These are phyloP conservation scores for Aegle marmelos DNA, from an alignment of 345 rosid genomes.

Conservation along the genomic window DNA sequence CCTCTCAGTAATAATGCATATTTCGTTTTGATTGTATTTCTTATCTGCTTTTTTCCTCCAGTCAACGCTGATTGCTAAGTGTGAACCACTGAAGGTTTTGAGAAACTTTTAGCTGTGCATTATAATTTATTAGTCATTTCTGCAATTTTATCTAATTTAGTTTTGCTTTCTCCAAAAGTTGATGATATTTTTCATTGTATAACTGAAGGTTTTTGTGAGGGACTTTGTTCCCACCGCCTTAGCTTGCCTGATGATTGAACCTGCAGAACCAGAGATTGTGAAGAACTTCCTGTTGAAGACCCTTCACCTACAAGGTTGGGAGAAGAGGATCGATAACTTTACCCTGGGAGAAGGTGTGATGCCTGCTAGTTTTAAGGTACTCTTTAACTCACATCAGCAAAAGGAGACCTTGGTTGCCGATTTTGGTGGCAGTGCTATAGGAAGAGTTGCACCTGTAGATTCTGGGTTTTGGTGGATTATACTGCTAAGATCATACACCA, in stretches of 20 bases:
- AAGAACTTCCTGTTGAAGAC: constrained; percentile 51
- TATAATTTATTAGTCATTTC: not conserved
- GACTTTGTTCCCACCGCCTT: constrained; percentile 49
- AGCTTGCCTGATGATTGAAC: constrained; percentile 44
- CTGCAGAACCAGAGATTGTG: constrained; percentile 39
- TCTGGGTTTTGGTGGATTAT: constrained; percentile 81
- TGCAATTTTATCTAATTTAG: not conserved
- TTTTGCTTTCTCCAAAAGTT: not conserved
- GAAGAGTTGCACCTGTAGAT: constrained; percentile 63
- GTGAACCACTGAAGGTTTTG: not conserved
- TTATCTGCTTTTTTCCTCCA: not conserved
- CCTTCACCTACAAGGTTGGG: constrained; percentile 51
- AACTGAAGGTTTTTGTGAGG: constrained; percentile 47
- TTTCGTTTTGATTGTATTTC: not conserved
- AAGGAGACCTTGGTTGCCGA: constrained; percentile 45
- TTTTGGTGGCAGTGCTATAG: constrained; percentile 62
- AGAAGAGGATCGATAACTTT: constrained; percentile 51
- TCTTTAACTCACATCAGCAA: constrained; percentile 23
- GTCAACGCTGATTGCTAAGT: not conserved
- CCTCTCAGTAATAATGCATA: not conserved
- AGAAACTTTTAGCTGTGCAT: not conserved
- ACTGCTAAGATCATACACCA: constrained; percentile 53
- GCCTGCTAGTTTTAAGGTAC: constrained; percentile 63
- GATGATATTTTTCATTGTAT: not conserved
- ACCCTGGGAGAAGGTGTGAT: constrained; percentile 58